Conservation (phyloP, 768 basidiomycete genomes). For the Crassisporium funariophilum region DNA sequence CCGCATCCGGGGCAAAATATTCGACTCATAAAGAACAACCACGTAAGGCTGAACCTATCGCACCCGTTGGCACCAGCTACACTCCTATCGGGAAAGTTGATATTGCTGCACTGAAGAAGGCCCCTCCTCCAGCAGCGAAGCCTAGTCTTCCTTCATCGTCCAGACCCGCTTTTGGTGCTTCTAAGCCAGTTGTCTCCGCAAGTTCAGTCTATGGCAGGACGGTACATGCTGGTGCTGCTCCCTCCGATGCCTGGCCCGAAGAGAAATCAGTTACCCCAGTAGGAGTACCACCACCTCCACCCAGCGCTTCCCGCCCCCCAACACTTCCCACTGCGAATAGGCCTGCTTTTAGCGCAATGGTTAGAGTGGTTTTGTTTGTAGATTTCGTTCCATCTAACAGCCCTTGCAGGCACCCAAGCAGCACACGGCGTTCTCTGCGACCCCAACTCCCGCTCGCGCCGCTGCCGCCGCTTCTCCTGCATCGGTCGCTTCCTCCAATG, state of each 20-base stretch:
- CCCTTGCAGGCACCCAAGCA: conserved; percentile 16
- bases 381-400: neutral
- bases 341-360: conserved; percentile 38
- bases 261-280: conserved; percentile 44
- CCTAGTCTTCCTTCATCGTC: conserved; percentile 44
- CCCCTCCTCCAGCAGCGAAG: conserved; percentile 38
- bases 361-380: conserved; percentile 17
- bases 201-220: conserved; percentile 45
- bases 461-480: conserved; percentile 25
- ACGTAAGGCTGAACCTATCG: conserved; percentile 75
- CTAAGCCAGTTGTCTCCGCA: conserved; percentile 41
- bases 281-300: conserved; percentile 41
- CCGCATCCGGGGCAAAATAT: conserved; percentile 90
- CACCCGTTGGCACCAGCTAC: conserved; percentile 78
- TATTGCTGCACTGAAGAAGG: conserved; percentile 59
- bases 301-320: conserved; percentile 51
- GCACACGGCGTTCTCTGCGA: conserved; percentile 20
- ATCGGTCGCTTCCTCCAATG: conserved; percentile 48
- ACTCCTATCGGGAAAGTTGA: conserved; percentile 76
- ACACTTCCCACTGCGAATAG: conserved; percentile 35
- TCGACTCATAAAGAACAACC: conserved; percentile 78
- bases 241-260: conserved; percentile 62
- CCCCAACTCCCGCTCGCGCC: conserved; percentile 19
- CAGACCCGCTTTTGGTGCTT: conserved; percentile 49
- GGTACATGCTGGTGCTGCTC: conserved; percentile 40